These are phyloP conservation scores for Phytomonas sp. DNA, from an alignment of 208 protist species.

Conservation along the genomic window DNA sequence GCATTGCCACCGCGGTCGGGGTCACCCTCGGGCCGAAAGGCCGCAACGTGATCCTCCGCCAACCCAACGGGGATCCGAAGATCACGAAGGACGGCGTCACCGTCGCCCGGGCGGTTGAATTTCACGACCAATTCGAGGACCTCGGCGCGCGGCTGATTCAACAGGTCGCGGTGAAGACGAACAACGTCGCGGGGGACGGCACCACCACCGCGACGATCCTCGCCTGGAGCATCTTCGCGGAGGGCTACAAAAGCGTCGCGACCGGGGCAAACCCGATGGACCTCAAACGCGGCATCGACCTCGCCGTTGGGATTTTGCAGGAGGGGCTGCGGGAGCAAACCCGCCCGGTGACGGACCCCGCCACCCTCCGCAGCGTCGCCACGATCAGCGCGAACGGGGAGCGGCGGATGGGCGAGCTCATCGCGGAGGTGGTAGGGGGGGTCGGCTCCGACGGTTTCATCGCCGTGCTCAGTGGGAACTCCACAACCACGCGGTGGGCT, in stretches of 20 bases:
- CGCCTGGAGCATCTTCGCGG: slow-evolving; percentile 96
- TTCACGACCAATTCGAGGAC: slow-evolving; percentile 97
- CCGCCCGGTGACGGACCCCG: slow-evolving; percentile 92
- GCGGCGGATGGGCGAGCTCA: slow-evolving; percentile 93
- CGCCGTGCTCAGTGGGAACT: slow-evolving; percentile 97
- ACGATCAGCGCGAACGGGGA: slow-evolving; percentile 99
- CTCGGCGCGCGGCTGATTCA: slow-evolving; percentile 96
- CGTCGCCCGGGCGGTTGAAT: slow-evolving; percentile 99
- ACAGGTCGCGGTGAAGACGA: slow-evolving; percentile 96
- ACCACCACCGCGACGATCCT: slow-evolving; percentile 99
- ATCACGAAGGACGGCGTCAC: slow-evolving; percentile 99
- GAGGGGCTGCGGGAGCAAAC: slow-evolving; percentile 89
- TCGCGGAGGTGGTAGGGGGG: slow-evolving; percentile 96
- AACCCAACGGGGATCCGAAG: slow-evolving; percentile 96
- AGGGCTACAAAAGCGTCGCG: slow-evolving; percentile 98
- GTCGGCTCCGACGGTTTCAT: slow-evolving; percentile 99
- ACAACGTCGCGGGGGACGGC: slow-evolving; percentile 97
- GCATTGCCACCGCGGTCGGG: slow-evolving; percentile 95
- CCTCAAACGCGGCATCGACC: slow-evolving; percentile 97
- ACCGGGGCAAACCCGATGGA: slow-evolving; percentile 99
- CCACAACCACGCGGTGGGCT: slow-evolving; percentile 93
- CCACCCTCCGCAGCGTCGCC: slow-evolving; percentile 93
- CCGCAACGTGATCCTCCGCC: slow-evolving; percentile 98
- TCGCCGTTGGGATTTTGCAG: slow-evolving; percentile 88
- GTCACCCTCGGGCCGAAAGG: slow-evolving; percentile 99